These are phyloP conservation scores for Wickerhamiella sergipiensis DNA, from an alignment of 805 yeast species.

Conservation along the genomic window DNA sequence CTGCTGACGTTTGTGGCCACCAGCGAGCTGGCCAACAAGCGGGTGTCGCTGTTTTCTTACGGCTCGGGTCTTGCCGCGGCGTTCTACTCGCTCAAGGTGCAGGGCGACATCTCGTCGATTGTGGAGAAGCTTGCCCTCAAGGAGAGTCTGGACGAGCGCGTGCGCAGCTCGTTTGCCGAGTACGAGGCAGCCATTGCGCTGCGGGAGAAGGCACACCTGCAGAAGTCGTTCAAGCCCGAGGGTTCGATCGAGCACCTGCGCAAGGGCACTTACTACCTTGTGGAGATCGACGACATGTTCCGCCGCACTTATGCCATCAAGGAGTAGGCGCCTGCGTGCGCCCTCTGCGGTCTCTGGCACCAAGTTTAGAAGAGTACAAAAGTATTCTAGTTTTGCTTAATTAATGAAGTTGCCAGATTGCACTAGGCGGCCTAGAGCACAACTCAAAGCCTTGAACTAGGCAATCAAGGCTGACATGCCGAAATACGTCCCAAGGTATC, in stretches of 20 bases:
- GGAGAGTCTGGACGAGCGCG: constrained; percentile 52
- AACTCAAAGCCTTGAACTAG: no score
- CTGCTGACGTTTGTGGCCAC: constrained; percentile 61
- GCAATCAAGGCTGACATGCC: neutral
- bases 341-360: neutral
- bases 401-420: neutral
- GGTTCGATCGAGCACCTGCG: constrained; percentile 64
- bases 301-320: constrained; percentile 61
- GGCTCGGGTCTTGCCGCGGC: constrained; percentile 97
- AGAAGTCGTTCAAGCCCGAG: constrained; percentile 63
- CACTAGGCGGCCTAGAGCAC: no score
- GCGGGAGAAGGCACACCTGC: constrained; percentile 81
- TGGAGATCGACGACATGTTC: constrained; percentile 72
- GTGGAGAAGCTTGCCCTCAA: constrained; percentile 47
- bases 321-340: constrained; percentile 3
- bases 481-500: neutral
- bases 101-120: constrained; percentile 53
- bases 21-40: constrained; percentile 62
- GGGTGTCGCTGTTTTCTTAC: constrained; percentile 87
- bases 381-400: neutral
- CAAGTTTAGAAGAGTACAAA: neutral
- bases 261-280: constrained; percentile 71
- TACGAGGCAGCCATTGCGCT: constrained; percentile 69
- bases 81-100: constrained; percentile 63
- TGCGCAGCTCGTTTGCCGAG: constrained; percentile 54